phyloP scores from a whole-genome alignment of 306 rosid species.

The Ormosia semicastrata region DNA sequence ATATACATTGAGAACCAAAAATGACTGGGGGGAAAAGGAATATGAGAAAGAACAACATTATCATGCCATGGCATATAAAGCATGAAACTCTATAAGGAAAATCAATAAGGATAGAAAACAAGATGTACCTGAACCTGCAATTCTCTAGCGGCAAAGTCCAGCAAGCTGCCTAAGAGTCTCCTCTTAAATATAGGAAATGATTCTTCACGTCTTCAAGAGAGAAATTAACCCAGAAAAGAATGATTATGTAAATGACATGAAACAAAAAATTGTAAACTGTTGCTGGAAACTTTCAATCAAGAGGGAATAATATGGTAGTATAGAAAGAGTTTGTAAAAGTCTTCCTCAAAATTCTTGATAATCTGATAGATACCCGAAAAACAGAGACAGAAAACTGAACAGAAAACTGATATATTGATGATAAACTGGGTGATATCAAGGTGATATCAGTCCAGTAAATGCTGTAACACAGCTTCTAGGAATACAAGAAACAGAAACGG shows the following conservation, averaged over 20 bases:
- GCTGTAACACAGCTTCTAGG: no score
- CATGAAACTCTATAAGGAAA: constrained; percentile 4
- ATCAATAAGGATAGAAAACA: constrained; percentile 8
- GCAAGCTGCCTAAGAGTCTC: constrained; percentile 85
- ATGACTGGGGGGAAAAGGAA: neutral
- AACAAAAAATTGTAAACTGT: constrained; percentile 4
- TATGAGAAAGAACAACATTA: constrained; percentile 7
- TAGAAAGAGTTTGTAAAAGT: constrained; percentile 17
- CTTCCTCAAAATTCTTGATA: constrained; percentile 9
- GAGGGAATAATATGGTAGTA: neutral
- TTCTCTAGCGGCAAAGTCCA: constrained; percentile 95
- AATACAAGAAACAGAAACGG: no score
- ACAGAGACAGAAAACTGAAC: no score
- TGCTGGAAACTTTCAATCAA: constrained; percentile 4
- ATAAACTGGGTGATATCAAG: no score
- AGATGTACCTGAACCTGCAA: constrained; percentile 89
- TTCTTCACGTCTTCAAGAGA: constrained; percentile 82
- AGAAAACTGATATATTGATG: no score
- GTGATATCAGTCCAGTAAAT: no score
- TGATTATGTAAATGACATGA: constrained; percentile 20
- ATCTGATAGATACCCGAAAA: no score
- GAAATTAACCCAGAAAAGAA: constrained; percentile 34
- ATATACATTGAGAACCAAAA: constrained; percentile 7
- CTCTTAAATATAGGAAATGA: constrained; percentile 89
- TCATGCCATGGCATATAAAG: constrained; percentile 3